Percentiles rank a stretch among this genome's conserved stretches.
Conservation (phyloP, 176 grass and related monocot species). For the Eragrostis curvula region DNA sequence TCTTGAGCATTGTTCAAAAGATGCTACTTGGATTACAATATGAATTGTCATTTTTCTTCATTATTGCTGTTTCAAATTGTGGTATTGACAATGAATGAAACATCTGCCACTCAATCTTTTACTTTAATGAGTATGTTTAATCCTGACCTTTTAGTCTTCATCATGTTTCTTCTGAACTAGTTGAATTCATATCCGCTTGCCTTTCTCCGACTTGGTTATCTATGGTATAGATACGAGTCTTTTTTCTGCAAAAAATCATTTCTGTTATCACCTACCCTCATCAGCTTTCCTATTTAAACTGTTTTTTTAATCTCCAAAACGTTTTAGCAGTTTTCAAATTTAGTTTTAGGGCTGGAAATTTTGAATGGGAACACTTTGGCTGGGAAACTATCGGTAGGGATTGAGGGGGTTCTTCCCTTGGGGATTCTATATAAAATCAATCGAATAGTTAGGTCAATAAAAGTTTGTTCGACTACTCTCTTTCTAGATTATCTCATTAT, state of each 20-base stretch:
- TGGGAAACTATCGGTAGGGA: neutral
- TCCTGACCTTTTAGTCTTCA: neutral
- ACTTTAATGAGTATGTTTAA: neutral
- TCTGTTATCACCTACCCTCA: no score
- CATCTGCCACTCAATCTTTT: neutral
- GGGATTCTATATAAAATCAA: neutral
- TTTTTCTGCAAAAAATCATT: neutral
- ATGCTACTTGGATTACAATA: neutral
- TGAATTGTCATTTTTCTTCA: neutral
- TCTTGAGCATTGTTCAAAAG: conserved; percentile 14
- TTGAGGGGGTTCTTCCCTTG: neutral
- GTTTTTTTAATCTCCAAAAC: neutral
- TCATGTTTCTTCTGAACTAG: neutral
- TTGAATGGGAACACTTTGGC: neutral
- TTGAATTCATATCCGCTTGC: neutral
- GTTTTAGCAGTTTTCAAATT: neutral
- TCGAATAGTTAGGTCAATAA: neutral
- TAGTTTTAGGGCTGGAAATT: neutral
- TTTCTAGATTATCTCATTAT: neutral
- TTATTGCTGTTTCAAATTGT: conserved; percentile 5
- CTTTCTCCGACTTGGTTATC: neutral
- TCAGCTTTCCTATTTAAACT: no score
- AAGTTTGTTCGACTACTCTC: neutral
- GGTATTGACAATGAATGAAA: neutral
- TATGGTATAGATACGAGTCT: neutral